phyloP scores from a whole-genome alignment of 2,329 filamentous ascomycete species.

The Metarhizium album region DNA sequence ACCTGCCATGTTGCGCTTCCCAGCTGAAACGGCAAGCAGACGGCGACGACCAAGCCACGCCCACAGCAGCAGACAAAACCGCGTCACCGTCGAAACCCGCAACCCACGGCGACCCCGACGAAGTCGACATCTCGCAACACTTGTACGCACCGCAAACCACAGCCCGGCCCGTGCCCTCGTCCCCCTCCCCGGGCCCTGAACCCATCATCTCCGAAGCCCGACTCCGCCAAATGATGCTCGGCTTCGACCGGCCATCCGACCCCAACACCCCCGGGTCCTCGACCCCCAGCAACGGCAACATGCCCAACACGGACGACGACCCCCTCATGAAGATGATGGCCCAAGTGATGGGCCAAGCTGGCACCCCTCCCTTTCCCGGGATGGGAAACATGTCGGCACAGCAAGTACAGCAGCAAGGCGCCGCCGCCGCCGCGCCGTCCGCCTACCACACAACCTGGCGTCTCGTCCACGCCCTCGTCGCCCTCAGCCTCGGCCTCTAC shows the following conservation, averaged over 20 bases:
- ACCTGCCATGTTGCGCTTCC: not conserved
- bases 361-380: slow-evolving; percentile 24
- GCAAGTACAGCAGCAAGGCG: slow-evolving; percentile 22
- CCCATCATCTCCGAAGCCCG: slow-evolving; percentile 43
- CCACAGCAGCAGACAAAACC: not conserved
- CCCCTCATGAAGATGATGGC: slow-evolving; percentile 57
- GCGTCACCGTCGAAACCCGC: slow-evolving; percentile 3
- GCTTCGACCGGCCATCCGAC: slow-evolving; percentile 31
- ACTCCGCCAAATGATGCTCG: slow-evolving; percentile 54
- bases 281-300: slow-evolving; percentile 9
- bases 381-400: slow-evolving; percentile 32
- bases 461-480: slow-evolving; percentile 62
- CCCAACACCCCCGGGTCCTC: slow-evolving; percentile 14
- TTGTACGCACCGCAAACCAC: slow-evolving; percentile 46
- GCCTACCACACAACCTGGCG: slow-evolving; percentile 51
- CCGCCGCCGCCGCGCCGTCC: slow-evolving; percentile 14
- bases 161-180: slow-evolving; percentile 17
- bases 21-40: not conserved
- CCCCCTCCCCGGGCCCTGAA: slow-evolving; percentile 12
- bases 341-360: slow-evolving; percentile 51
- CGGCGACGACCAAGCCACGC: slow-evolving; percentile 6
- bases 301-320: slow-evolving; percentile 17
- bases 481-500: slow-evolving; percentile 59
- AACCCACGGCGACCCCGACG: slow-evolving; percentile 53
- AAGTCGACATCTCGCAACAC: slow-evolving; percentile 70